Evolutionary conservation across 1,284 basidiomycete genomes (phyloP).

Genomic region (Prillingera fragicola): DNA sequence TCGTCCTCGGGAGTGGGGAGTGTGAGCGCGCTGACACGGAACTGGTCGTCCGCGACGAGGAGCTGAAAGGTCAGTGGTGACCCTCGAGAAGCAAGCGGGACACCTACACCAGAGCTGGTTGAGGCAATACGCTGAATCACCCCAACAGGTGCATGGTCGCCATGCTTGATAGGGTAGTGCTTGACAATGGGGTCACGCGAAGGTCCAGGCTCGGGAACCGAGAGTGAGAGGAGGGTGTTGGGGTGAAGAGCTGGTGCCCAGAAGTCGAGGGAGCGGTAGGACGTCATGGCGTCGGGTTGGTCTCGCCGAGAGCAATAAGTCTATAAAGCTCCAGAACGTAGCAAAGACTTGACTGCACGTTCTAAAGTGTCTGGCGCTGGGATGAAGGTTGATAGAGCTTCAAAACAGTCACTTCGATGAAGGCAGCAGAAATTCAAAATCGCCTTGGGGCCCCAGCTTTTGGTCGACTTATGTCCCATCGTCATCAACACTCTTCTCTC

Average conservation of each 20-base stretch:
- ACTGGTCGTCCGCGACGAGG: constrained; percentile 35
- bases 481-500: not conserved
- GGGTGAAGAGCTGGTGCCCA: constrained; percentile 42
- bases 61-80: constrained; percentile 15
- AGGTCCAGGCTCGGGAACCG: constrained; percentile 30
- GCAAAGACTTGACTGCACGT: not conserved
- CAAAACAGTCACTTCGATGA: not conserved
- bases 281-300: constrained; percentile 8
- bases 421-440: not conserved
- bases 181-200: constrained; percentile 37
- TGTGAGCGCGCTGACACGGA: constrained; percentile 30
- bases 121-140: constrained; percentile 31
- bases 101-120: constrained; percentile 14
- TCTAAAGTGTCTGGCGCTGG: no score
- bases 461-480: not conserved
- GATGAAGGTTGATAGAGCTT: not conserved
- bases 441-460: not conserved
- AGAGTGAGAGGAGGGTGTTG: constrained; percentile 42
- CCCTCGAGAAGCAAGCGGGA: not conserved
- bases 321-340: not conserved
- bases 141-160: constrained; percentile 30
- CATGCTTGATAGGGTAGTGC: constrained; percentile 39
- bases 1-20: constrained; percentile 18
- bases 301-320: no score
- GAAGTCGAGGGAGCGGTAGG: constrained; percentile 33